These are phyloP conservation scores for Camellia sinensis DNA, from an alignment of 148 eudicot species.

Conservation along the genomic window DNA sequence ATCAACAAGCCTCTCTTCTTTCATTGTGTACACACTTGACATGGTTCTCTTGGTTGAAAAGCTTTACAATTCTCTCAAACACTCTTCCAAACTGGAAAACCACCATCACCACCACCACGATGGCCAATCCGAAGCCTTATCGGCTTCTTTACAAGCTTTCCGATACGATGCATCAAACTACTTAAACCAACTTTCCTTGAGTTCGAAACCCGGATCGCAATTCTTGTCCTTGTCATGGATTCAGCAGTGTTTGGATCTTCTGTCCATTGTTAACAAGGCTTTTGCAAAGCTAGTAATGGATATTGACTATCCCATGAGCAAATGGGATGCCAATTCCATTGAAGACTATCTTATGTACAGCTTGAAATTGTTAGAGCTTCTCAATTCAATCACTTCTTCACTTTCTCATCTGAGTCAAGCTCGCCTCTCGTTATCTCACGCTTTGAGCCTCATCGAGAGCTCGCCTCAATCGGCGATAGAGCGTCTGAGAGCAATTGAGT, in stretches of 20 bases:
- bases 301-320: slow-evolving; percentile 51
- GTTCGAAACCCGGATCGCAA: slow-evolving; percentile 26
- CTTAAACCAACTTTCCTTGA: slow-evolving; percentile 24
- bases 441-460: slow-evolving; percentile 24
- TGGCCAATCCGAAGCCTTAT: slow-evolving; percentile 18
- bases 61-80: slow-evolving; percentile 24
- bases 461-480: slow-evolving; percentile 15
- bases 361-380: slow-evolving; percentile 44
- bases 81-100: slow-evolving; percentile 34
- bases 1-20: background rate
- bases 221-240: slow-evolving; percentile 35
- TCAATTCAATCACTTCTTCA: slow-evolving; percentile 43
- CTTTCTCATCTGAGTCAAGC: slow-evolving; percentile 47
- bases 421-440: slow-evolving; percentile 43
- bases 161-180: slow-evolving; percentile 27
- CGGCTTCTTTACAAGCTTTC: slow-evolving; percentile 38
- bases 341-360: slow-evolving; percentile 53
- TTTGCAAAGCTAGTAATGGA: slow-evolving; percentile 51
- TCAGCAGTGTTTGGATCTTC: slow-evolving; percentile 34
- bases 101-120: slow-evolving; percentile 16
- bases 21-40: background rate
- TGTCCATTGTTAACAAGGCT: slow-evolving; percentile 40
- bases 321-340: slow-evolving; percentile 40
- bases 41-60: slow-evolving; percentile 47
- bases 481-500: slow-evolving; percentile 20